These are phyloP conservation scores for Solanum chiquidenum DNA, from an alignment of 257 asterid genomes.

Conservation along the genomic window DNA sequence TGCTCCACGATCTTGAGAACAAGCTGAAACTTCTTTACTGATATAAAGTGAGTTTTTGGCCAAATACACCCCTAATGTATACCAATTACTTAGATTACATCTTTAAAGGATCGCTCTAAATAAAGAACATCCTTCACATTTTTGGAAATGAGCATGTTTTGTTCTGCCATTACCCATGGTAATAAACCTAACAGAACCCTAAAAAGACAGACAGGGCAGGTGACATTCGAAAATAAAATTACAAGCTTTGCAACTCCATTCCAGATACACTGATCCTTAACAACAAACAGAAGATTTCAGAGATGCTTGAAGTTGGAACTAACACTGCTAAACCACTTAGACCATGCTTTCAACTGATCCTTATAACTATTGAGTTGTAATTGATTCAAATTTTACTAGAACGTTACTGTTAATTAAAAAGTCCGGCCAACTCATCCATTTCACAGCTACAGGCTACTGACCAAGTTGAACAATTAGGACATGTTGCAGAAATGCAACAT, in stretches of 20 bases:
- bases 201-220: not conserved
- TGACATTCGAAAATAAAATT: not conserved
- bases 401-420: not conserved
- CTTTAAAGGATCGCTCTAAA: not conserved
- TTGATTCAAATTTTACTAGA: not conserved
- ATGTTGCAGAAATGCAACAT: not conserved
- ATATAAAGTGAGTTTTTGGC: not conserved
- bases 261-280: not conserved
- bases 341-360: not conserved
- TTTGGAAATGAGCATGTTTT: not conserved
- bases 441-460: not conserved
- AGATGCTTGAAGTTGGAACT: not conserved
- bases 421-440: not conserved
- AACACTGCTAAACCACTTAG: not conserved
- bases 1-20: not conserved
- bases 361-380: not conserved
- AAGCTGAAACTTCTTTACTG: not conserved
- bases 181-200: not conserved
- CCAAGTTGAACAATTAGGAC: not conserved
- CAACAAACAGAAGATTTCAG: not conserved
- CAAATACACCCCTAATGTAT: not conserved
- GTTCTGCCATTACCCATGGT: not conserved
- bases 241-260: not conserved
- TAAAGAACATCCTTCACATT: not conserved
- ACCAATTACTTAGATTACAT: not conserved